These are phyloP conservation scores for Podosphaera xanthii DNA, from an alignment of 2,329 filamentous ascomycete species.

Conservation along the genomic window DNA sequence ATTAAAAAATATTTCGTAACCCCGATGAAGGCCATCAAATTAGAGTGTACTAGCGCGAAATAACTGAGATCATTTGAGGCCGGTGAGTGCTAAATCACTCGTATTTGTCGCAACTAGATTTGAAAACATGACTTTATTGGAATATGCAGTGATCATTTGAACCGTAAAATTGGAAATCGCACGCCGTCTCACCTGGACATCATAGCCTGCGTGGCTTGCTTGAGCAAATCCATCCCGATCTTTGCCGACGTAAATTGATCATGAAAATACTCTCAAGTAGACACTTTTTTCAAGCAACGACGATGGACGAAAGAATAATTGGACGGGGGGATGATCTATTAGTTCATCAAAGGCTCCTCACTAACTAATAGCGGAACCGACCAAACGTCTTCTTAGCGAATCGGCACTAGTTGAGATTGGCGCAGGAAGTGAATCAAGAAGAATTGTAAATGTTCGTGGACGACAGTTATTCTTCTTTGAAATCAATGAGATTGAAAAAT, in stretches of 20 bases:
- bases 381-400: neutral
- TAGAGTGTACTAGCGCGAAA: neutral
- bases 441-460: neutral
- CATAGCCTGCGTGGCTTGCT: constrained; percentile 17
- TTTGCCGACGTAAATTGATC: constrained; percentile 11
- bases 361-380: neutral
- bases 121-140: neutral
- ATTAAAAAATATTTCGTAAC: neutral
- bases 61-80: neutral
- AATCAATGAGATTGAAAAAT: neutral
- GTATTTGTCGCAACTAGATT: neutral
- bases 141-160: neutral
- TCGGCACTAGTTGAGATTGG: neutral
- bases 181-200: constrained; percentile 16
- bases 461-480: neutral
- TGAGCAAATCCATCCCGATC: constrained; percentile 16
- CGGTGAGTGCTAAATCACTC: neutral
- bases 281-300: neutral
- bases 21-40: neutral
- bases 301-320: neutral
- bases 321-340: neutral
- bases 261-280: neutral
- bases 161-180: neutral
- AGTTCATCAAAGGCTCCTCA: neutral
- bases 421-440: neutral